These are phyloP conservation scores for Anthoceros angustus DNA, from an alignment of 225 moss, liverwort and hornwort species.

Conservation along the genomic window DNA sequence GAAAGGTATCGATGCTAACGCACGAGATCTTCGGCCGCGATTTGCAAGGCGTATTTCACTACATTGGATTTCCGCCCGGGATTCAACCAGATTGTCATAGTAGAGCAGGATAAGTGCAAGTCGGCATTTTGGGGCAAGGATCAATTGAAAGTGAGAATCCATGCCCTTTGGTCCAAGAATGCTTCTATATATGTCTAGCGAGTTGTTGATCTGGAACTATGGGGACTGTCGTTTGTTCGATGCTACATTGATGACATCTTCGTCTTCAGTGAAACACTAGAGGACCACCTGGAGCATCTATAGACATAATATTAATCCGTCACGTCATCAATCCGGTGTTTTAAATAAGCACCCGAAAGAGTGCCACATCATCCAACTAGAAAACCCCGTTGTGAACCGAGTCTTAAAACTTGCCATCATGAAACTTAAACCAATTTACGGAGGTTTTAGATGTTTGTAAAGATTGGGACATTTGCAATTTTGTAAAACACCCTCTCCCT, in stretches of 20 bases:
- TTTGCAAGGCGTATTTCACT: neutral
- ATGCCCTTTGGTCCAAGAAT: conserved; percentile 6
- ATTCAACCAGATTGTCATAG: neutral
- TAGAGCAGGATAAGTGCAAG: neutral
- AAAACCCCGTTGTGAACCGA: too few relatives aligned
- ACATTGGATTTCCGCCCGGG: neutral
- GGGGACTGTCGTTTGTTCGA: neutral
- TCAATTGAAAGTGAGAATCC: neutral
- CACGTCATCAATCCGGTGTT: too few relatives aligned
- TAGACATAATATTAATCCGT: too few relatives aligned
- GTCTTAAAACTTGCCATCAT: too few relatives aligned
- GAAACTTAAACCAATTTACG: too few relatives aligned
- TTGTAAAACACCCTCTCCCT: too few relatives aligned
- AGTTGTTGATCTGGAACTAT: neutral
- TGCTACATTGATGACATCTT: conserved; percentile 10
- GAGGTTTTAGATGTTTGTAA: too few relatives aligned
- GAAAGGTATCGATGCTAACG: neutral
- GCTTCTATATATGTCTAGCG: neutral
- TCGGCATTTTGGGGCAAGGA: conserved; percentile 8
- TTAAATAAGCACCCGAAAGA: too few relatives aligned
- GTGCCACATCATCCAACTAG: too few relatives aligned
- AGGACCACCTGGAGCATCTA: neutral
- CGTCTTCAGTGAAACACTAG: neutral
- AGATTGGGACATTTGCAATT: too few relatives aligned
- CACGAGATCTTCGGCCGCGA: neutral